Evolutionary conservation across 225 moss, liverwort and hornwort species (phyloP).

Genomic region (Takakia lepidozioides): DNA sequence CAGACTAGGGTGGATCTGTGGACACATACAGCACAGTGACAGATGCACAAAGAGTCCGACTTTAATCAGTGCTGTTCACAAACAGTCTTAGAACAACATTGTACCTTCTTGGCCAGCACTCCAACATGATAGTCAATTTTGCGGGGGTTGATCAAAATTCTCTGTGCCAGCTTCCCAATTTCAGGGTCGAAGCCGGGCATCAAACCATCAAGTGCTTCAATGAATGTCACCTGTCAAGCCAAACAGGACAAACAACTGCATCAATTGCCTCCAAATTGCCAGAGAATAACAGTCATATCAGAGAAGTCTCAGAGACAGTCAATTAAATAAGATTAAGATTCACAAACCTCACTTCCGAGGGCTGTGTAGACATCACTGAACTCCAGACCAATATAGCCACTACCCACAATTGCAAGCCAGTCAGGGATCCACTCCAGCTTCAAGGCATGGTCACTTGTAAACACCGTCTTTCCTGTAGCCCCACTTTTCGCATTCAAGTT

Average conservation of each 20-base stretch:
- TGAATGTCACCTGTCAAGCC: slow-evolving; percentile 72
- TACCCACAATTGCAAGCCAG: slow-evolving; percentile 95
- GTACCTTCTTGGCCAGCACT: slow-evolving; percentile 90
- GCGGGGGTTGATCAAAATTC: slow-evolving; percentile 88
- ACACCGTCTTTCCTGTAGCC: slow-evolving; percentile 77
- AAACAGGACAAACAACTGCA: background rate
- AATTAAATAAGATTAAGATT: background rate
- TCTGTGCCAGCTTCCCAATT: slow-evolving; percentile 95
- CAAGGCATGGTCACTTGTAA: slow-evolving; percentile 95
- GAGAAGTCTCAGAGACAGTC: background rate
- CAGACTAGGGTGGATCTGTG: too few species aligned
- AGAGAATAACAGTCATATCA: too few species aligned
- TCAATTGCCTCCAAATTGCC: background rate
- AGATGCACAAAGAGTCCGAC: too few species aligned
- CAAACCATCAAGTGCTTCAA: slow-evolving; percentile 93
- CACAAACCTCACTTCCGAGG: slow-evolving; percentile 81
- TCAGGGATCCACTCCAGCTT: slow-evolving; percentile 99
- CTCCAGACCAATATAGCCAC: slow-evolving; percentile 97
- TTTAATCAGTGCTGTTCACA: too few species aligned
- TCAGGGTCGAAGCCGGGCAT: slow-evolving; percentile 99
- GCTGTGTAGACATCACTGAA: slow-evolving; percentile 99
- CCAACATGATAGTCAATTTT: slow-evolving; percentile 98
- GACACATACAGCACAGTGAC: too few species aligned
- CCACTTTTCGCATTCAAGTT: background rate
- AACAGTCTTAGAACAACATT: too few species aligned